Evolutionary conservation across 352 stramenopile species (phyloP), one percentile per base, ranked within the genome.

Genomic region (Phytophthora pisi): DNA sequence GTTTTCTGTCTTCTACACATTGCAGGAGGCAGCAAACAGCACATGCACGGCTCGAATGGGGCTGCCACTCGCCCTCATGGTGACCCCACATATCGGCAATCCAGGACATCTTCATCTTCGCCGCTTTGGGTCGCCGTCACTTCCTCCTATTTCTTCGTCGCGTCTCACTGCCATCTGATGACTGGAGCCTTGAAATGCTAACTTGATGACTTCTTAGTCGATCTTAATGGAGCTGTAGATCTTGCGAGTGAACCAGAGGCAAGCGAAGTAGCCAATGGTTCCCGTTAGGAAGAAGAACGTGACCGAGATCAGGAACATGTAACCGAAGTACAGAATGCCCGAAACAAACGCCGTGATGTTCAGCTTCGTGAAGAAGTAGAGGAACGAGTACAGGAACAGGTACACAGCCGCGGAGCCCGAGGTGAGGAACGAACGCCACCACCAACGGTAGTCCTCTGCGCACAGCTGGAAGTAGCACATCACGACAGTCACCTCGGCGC

Each of bases 401-500:
- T 99, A 99, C 34, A 98, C 60, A 45, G 97, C 98, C 30, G 91
- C 95, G 58, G 90, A 98, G 28, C 97, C 98, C 64, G 92, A 98
- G 40, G 97, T 98, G 38, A 98, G 77, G 81, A 99, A 99, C 46
- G 95, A 93, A 58, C 93, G 82, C 96, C 96, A 99, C 94, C 96
- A 99, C 96, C 96, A 99, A 68, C 93, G 95, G 84, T 99, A 99
- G 89, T 99, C 98, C 85, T 99, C 98, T 51, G 89, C 94, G 65
- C 97, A 99, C 7, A 99, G 88, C 85, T 99, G 97, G 75, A 99
- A 98, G 92, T 99, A 99, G 77, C 95, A 99, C 92, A 99, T 98
- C 23, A 99, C 97, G 57, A 99, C 98, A 38, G 96, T 97, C 43
- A 99, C 98, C 78, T 99, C 95, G 0, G 98, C 97, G 75, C 97